Percentiles rank a stretch among this genome's conserved stretches.
Conservation (phyloP, 2,329 filamentous ascomycete genomes). For the Sarocladium brachiariae region DNA sequence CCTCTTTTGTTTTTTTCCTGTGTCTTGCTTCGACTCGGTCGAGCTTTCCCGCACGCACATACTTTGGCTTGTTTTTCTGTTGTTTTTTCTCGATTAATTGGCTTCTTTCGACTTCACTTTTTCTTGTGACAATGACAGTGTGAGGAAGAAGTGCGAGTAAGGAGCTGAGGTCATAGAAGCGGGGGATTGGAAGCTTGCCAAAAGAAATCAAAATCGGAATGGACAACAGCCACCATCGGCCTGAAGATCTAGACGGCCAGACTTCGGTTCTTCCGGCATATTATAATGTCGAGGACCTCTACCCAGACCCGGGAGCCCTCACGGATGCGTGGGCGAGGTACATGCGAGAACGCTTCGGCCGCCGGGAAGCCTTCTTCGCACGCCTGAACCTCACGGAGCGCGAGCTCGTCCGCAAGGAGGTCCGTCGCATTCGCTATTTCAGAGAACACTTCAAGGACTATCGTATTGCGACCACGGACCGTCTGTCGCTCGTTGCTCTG, state of each 20-base stretch:
- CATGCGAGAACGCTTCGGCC: slow-evolving; percentile 11
- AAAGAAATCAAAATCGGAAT: slow-evolving; percentile 8
- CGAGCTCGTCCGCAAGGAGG: slow-evolving; percentile 15
- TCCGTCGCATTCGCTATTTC: slow-evolving; percentile 14
- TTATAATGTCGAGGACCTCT: slow-evolving; percentile 13
- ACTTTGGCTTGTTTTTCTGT: neutral
- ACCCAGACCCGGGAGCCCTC: slow-evolving; percentile 6
- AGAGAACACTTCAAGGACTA: slow-evolving; percentile 16
- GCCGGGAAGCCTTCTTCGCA: slow-evolving; percentile 11
- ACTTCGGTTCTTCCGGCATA: slow-evolving; percentile 6
- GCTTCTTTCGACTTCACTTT: neutral
- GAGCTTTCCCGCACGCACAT: neutral
- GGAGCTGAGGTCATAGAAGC: neutral
- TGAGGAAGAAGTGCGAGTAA: neutral
- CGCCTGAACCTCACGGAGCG: slow-evolving; percentile 11
- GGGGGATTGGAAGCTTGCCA: neutral
- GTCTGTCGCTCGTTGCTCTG: slow-evolving; percentile 13
- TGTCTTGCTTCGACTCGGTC: neutral
- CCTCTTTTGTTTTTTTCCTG: neutral
- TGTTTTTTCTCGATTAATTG: neutral
- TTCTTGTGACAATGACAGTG: neutral
- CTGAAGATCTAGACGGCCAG: neutral
- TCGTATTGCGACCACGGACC: slow-evolving; percentile 12
- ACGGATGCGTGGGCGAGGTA: slow-evolving; percentile 14
- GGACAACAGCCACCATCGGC: neutral